These are phyloP conservation scores for Blastobotrys raffinosifermentans DNA, from an alignment of 1,139 yeast species.

Conservation along the genomic window DNA sequence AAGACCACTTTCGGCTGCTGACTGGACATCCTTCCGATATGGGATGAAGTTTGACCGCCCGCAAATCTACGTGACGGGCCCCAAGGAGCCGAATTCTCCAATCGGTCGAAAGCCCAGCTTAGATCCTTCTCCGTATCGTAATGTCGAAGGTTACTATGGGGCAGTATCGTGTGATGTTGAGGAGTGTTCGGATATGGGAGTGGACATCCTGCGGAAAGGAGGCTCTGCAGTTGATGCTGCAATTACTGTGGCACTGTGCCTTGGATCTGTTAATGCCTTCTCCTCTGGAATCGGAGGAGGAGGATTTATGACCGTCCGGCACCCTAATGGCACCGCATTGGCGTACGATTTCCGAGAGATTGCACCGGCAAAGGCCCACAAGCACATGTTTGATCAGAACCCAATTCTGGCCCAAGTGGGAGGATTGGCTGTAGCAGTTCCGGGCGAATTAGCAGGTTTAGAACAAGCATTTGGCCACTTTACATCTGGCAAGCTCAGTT, in stretches of 20 bases:
- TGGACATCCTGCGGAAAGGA: constrained; percentile 44
- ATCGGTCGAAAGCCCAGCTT: too few relatives aligned
- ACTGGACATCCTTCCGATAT: too few relatives aligned
- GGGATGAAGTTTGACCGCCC: too few relatives aligned
- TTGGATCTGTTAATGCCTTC: constrained; percentile 76
- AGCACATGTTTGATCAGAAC: constrained; percentile 56
- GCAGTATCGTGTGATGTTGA: constrained; percentile 78
- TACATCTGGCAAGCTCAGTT: constrained; percentile 63
- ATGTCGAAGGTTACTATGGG: constrained; percentile 25
- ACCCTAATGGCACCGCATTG: constrained; percentile 42
- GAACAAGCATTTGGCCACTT: constrained; percentile 53
- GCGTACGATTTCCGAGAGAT: constrained; percentile 82
- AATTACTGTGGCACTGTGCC: constrained; percentile 79
- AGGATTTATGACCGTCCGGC: constrained; percentile 59
- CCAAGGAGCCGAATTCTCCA: too few relatives aligned
- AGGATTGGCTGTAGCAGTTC: constrained; percentile 79
- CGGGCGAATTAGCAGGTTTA: constrained; percentile 85
- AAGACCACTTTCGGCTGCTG: too few relatives aligned
- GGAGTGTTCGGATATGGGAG: constrained; percentile 65
- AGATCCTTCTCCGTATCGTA: too few relatives aligned
- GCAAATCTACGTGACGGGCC: too few relatives aligned
- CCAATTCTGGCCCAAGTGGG: constrained; percentile 59
- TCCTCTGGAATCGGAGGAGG: constrained; percentile 96
- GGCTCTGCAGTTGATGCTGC: constrained; percentile 95
- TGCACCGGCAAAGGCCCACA: constrained; percentile 63